A percentile compares a stretch with the other conserved stretches of the same genome.
Evolutionary conservation across 257 asterid species (phyloP).

Genomic region (Nicotiana otophora): DNA sequence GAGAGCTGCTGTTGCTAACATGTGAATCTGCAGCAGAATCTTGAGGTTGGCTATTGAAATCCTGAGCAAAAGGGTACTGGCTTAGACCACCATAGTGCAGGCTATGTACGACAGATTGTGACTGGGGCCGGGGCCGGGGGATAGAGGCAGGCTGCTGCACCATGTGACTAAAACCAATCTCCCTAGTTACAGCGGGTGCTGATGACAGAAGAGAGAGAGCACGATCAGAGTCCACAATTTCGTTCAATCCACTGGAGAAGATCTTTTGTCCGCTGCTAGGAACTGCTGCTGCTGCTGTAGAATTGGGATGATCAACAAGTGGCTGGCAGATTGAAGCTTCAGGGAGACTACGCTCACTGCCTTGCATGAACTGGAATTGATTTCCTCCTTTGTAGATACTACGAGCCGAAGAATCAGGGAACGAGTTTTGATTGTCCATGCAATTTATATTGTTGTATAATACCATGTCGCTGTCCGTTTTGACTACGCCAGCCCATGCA

Average conservation of each 20-base stretch:
- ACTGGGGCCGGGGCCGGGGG: slow-evolving; percentile 20
- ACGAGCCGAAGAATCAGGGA: slow-evolving; percentile 25
- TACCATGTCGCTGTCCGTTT: slow-evolving; percentile 31
- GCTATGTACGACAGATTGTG: slow-evolving; percentile 32
- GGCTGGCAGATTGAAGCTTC: slow-evolving; percentile 32
- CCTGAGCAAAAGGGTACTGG: slow-evolving; percentile 28
- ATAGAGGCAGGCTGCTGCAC: slow-evolving; percentile 22
- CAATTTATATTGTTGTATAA: slow-evolving; percentile 29
- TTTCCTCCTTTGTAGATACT: slow-evolving; percentile 30
- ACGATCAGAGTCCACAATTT: slow-evolving; percentile 50
- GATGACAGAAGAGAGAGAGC: slow-evolving; percentile 99
- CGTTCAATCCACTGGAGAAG: slow-evolving; percentile 35
- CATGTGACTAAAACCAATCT: slow-evolving; percentile 41
- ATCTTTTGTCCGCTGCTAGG: slow-evolving; percentile 26
- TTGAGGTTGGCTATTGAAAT: slow-evolving; percentile 30
- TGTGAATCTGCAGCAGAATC: slow-evolving; percentile 30
- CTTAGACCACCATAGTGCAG: slow-evolving; percentile 34
- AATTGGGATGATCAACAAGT: slow-evolving; percentile 31
- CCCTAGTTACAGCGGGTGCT: slow-evolving; percentile 42
- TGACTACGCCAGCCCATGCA: slow-evolving; percentile 38
- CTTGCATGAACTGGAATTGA: slow-evolving; percentile 48
- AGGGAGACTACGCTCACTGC: slow-evolving; percentile 14
- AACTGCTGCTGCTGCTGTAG: slow-evolving; percentile 21
- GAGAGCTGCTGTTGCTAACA: slow-evolving; percentile 27
- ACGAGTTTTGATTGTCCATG: slow-evolving; percentile 30